These are phyloP conservation scores for Solanum paucissectum DNA, from an alignment of 257 asterid species.

Conservation along the genomic window DNA sequence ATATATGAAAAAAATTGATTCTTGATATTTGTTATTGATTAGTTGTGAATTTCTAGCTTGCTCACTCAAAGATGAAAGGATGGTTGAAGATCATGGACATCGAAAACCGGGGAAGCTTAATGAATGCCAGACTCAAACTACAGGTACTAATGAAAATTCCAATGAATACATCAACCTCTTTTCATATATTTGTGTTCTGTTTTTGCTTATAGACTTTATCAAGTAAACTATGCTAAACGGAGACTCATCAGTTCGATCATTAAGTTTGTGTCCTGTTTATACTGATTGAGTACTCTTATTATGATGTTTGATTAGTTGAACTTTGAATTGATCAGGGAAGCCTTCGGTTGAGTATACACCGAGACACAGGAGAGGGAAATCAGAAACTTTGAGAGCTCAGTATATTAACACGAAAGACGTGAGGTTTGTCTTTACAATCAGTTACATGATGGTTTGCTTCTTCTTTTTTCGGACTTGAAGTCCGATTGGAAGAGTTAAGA, in stretches of 20 bases:
- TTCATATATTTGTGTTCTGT: neutral
- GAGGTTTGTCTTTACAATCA: conserved; percentile 56
- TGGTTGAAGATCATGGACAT: conserved; percentile 24
- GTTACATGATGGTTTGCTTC: neutral
- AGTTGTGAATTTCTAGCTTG: conserved; percentile 26
- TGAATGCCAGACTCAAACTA: conserved; percentile 18
- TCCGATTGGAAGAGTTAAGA: neutral
- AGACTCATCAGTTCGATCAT: neutral
- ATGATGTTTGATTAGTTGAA: neutral
- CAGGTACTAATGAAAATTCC: conserved; percentile 21
- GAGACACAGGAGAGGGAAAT: conserved; percentile 82
- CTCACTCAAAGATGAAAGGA: conserved; percentile 43
- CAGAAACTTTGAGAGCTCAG: conserved; percentile 73
- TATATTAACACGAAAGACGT: conserved; percentile 82
- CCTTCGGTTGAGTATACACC: conserved; percentile 13
- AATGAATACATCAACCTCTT: neutral
- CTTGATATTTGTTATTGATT: neutral
- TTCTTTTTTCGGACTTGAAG: neutral
- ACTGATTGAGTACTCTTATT: neutral
- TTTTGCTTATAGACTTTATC: too few relatives aligned
- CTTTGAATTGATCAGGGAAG: conserved; percentile 24
- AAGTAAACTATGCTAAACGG: neutral
- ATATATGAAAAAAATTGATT: neutral
- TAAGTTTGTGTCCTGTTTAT: neutral
- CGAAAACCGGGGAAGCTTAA: conserved; percentile 24